Evolutionary conservation across 2,329 filamentous ascomycete species (phyloP), one percentile per base, ranked within the genome.

Genomic region (Talaromyces sp.): DNA sequence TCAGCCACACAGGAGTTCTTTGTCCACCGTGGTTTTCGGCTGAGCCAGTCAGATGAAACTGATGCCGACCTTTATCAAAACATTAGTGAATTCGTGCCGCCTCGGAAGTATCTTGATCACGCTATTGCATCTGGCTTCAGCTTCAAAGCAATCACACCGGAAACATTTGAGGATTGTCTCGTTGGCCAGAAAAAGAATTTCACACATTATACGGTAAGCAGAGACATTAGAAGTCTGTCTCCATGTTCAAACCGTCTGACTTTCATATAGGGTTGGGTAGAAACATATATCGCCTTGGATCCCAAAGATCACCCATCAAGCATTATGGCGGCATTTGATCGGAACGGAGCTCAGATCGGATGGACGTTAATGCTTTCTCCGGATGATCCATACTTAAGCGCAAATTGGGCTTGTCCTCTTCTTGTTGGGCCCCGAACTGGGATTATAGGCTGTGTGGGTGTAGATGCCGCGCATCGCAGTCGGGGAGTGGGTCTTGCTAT

Each of bases 331-430:
- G 77, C 76, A 1, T 76, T 78, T 46, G 72, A 77, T 49, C 4
- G 41, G 19, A 41, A 69, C 0, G 74, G 73, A 3, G 68, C 69
- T 3, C 77, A 80, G 62, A 68, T 78, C 9, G 78, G 74, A 17
- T 81, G 77, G 78, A 78, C 77, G 1, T 62, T 81, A 11, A 81
- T 80, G 77, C 71, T 77, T 17, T 67, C 70, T 11, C 69, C 72
- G 1, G 66, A 69, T 3, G 69, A 71, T 3, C 58, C 68, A 1
- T 56, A 77, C 10, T 63, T 73, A 3, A 63, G 74, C 31, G 8
- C 62, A 10, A 64, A 69, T 38, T 80, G 78, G 69, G 77, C 77
- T 2, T 76, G 80, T 56, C 71, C 77, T 6, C 69, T 72, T 13
- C 66, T 78, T 3, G 73, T 73, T 38, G 72, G 73, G 19, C 69